Base-by-base conservation (phyloP, 208 protist genomes). In the Leishmania major region DNA sequence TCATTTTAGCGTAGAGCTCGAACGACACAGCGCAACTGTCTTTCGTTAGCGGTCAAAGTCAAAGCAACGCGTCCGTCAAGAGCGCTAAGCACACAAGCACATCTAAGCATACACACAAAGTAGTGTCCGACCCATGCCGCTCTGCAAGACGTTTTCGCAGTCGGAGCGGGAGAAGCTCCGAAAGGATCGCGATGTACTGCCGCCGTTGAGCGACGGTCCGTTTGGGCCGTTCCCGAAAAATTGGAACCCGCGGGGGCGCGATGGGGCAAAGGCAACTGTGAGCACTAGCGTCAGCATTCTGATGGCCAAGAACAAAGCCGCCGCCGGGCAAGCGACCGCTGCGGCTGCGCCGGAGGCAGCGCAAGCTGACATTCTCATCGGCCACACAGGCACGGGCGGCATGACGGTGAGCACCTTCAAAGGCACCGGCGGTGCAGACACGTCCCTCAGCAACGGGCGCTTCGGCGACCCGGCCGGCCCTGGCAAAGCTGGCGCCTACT, bases 331-430 rank as follows among this genome's bases (percentile, higher is more conserved):
- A 45, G 47, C 55, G 43, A 45, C 49, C 17, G 51, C 28, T 8
- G 77, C 60, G n/a, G 79, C 80, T 59, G 60, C 80, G 47, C 69
- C 70, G 22, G 82, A 82, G 72, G 45, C 45, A 35, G 60, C 70
- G 47, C 74, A 74, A 62, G 51, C 57, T 35, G 79, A 77, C 73
- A 89, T 95, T 35, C 89, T 95, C 53, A 79, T 95, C 43, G 89
- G 90, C 28, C 94, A 95, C 90, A 95, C 92, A 1, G 94, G 94
- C 57, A 95, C 81, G 10, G 94, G 94, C 7, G 94, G 94, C 49
- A 95, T 97, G 92, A 85, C 89, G 1, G 89, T 92, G 83, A 97
- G 94, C 87, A 95, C 92, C 51, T 95, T 97, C 84, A 94, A 94
- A 60, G 84, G 89, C 51, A 88, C 59, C 62, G 90, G 84, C 0